Evolutionary conservation across 73 alveolate genomes (phyloP), one percentile per base, ranked within the genome.

Genomic region (Stentor roeselii): DNA sequence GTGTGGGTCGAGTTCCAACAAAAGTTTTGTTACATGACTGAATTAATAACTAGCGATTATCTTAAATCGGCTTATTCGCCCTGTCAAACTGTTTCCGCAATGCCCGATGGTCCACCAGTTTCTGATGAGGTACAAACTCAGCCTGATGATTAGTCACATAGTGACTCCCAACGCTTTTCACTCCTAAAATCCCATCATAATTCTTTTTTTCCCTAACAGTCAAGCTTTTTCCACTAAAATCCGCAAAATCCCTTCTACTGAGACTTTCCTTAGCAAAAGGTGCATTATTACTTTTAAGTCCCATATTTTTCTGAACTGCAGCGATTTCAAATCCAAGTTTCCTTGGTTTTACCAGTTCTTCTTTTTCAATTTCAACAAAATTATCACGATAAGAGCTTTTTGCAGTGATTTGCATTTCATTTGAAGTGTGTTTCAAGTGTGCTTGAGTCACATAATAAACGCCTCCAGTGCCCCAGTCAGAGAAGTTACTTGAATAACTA

Each of bases 401-500:
- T 21, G n/a, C 34, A 1, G 37, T 32, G 0, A 67, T 15, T 1
- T 21, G 37, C 42, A 67, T 14, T 21, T 32, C 37, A 32, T 67
- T 27, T 21, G n/a, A 1, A 27, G 80, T 67, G 34, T 67, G 80
- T 1, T 32, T 21, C 0, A 67, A 21, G 34, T 67, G 80, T 1
- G 37, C 50, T 67, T 67, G 80, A 1, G n/a, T 67, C 34, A 67
- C 80, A 67, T 67, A 67, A 67, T 67, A 67, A 67, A 67, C 80
- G 1, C 80, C 80, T 0, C 80, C 80, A 21, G 37, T 67, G 11
- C 80, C 80, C 80, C 80, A 67, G 11, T 21, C 11, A 0, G 80
- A 21, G 41, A 67, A 67, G 41, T n/a, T 67, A 21, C 41, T 21
- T 27, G 37, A 30, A 32, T 67, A 67, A 67, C 41, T 21, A 30